A percentile compares a stretch with the other conserved stretches of the same genome.
These are phyloP conservation scores for Tylopilus cervinicoccineus DNA, from an alignment of 768 basidiomycete genomes.

Conservation along the genomic window DNA sequence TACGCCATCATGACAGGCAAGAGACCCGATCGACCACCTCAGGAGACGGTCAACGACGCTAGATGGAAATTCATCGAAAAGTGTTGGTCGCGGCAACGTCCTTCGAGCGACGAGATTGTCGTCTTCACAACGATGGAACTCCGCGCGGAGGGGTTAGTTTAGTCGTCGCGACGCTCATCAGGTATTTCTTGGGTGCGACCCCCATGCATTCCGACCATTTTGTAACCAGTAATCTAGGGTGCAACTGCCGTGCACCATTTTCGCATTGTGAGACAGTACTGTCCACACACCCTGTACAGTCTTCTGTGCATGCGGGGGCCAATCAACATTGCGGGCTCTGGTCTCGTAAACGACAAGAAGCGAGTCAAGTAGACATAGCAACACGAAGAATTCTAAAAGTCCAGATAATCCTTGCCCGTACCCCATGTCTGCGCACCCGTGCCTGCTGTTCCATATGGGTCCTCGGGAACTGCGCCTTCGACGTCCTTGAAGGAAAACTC, in stretches of 20 bases:
- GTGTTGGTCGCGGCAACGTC: background rate
- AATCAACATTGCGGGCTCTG: background rate
- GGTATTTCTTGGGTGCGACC: too few species aligned
- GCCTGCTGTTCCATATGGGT: conserved; percentile 47
- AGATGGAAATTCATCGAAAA: conserved; percentile 1
- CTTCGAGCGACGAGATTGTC: background rate
- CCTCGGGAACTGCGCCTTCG: conserved; percentile 45
- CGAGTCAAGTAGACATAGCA: too few species aligned
- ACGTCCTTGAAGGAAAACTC: conserved; percentile 80
- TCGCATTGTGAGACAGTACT: background rate
- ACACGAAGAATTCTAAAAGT: too few species aligned
- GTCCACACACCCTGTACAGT: too few species aligned
- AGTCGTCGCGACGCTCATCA: too few species aligned
- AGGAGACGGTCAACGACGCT: background rate
- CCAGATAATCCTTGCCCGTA: conserved; percentile 49
- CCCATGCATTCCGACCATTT: too few species aligned
- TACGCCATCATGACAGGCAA: background rate
- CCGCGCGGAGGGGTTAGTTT: too few species aligned
- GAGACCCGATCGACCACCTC: background rate
- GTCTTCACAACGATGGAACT: background rate
- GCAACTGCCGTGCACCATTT: background rate
- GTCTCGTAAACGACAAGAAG: too few species aligned
- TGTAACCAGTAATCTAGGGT: too few species aligned
- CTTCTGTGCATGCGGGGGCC: background rate
- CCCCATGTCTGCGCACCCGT: conserved; percentile 42